Percentiles rank a stretch among this genome's conserved stretches.
Conservation (phyloP, 2,329 filamentous ascomycete species). For the Diaporthe sp. region DNA sequence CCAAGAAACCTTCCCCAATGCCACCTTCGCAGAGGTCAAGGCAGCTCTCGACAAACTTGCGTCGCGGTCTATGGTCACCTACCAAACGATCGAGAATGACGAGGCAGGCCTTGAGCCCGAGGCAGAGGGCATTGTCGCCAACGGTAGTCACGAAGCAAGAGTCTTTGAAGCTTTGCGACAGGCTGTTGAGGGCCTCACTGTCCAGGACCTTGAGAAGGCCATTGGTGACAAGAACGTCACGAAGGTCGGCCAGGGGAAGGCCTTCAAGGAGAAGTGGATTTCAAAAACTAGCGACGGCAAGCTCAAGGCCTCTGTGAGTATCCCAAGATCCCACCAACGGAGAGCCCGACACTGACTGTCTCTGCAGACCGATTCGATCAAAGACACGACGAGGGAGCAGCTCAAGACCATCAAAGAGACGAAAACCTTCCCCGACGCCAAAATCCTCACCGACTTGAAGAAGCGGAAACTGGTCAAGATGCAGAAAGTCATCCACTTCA, state of each 20-base stretch:
- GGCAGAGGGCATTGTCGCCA: conserved; percentile 77
- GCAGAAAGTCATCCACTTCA: conserved; percentile 89
- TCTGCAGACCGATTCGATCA: conserved; percentile 76
- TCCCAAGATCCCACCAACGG: not conserved
- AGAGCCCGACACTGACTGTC: conserved; percentile 32
- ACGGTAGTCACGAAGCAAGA: conserved; percentile 86
- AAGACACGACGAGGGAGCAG: conserved; percentile 83
- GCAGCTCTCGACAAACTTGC: conserved; percentile 88
- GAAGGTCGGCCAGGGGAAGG: conserved; percentile 93
- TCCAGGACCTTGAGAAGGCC: conserved; percentile 77
- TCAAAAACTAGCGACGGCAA: conserved; percentile 70
- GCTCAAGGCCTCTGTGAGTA: conserved; percentile 59
- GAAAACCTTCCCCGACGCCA: conserved; percentile 78
- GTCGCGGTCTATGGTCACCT: conserved; percentile 88
- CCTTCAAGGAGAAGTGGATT: conserved; percentile 87
- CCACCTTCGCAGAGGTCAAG: conserved; percentile 80
- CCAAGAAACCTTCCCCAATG: conserved; percentile 76
- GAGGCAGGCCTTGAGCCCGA: conserved; percentile 82
- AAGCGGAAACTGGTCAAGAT: conserved; percentile 91
- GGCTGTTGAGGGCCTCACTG: conserved; percentile 82
- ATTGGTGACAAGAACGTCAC: conserved; percentile 81
- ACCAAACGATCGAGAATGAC: conserved; percentile 86
- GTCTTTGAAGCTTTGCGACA: conserved; percentile 82
- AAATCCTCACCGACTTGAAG: conserved; percentile 84
- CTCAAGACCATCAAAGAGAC: conserved; percentile 80